Base-by-base conservation (phyloP, 192 early-diverging fungal genomes). In the Coemansia sp. region DNA sequence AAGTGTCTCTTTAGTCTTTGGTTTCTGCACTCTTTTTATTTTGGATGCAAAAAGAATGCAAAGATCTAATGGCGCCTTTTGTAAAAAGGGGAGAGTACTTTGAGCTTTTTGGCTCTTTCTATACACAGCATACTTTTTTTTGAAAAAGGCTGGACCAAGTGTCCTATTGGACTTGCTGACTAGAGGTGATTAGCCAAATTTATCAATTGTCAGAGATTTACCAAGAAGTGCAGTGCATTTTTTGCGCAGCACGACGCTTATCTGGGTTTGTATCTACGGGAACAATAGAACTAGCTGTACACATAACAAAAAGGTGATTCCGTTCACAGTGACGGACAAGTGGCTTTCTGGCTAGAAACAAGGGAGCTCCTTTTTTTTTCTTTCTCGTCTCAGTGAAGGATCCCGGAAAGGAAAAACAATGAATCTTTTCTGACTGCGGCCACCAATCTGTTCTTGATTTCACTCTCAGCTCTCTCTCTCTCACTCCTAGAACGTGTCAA, bases 351-450 rank as follows among this genome's bases (percentile, higher is more conserved):
- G 45, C n/a, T 9, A 6, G 20, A 20, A 49, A 22, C 2, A 15
- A 41, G 40, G 12, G 40, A 41, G 40, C 40, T 41, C 40, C 13
- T 41, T 13, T 35, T 41, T 13, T 35, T 49, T 35, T 41, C 45
- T n/a, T 49, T 49, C 45, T 20, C 20, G n/a, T 49, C 45, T 49
- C 45, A 49, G 45, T 20, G 45, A 49, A 49, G 18, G 6, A 9
- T 22, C 18, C 18, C 45, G 45, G 18, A 22, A 49, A 49, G 45
- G 22, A 6, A n/a, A 20, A 20, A 47, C 45, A 47, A 47, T 8
- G 45, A 9, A 47, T 47, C n/a, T 47, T 47, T 47, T 18, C 45
- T 20, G n/a, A 32, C 52, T 55, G 52, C 52, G 52, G 52, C 52
- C 52, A 55, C 27, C 4, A 27, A 27, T 29, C 29, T 12, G 29